Evolutionary conservation across 805 yeast genomes (phyloP).

Genomic region (Starmerella stigmatis): DNA sequence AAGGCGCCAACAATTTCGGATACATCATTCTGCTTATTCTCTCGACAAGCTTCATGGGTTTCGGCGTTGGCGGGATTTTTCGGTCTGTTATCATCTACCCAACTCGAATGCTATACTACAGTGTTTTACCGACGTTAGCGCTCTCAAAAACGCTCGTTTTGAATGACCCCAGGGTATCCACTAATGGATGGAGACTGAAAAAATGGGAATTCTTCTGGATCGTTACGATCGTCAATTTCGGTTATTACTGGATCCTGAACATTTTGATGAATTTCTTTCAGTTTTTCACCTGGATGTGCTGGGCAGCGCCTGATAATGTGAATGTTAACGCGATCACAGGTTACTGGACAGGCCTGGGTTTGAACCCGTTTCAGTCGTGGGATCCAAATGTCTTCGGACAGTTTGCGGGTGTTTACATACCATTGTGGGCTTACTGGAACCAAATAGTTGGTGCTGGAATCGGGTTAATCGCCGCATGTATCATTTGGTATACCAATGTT

Average conservation of each 20-base stretch:
- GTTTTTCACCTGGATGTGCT: constrained; percentile 50
- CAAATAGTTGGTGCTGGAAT: constrained; percentile 19
- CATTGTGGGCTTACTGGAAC: background rate
- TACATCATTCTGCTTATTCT: constrained; percentile 45
- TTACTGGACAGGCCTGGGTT: constrained; percentile 35
- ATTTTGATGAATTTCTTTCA: constrained; percentile 51
- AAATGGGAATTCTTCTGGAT: constrained; percentile 41
- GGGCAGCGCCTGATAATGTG: constrained; percentile 46
- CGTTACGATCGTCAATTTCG: constrained; percentile 36
- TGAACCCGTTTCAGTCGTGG: background rate
- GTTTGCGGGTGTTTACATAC: background rate
- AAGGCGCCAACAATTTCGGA: constrained; percentile 32
- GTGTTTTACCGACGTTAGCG: constrained; percentile 39
- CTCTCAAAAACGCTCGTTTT: constrained; percentile 39
- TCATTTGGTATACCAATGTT: constrained; percentile 38
- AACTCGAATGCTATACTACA: constrained; percentile 44
- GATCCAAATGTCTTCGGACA: background rate
- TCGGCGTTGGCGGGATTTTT: constrained; percentile 56
- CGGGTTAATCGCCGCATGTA: constrained; percentile 27
- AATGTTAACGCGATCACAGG: constrained; percentile 54
- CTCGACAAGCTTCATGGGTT: constrained; percentile 53
- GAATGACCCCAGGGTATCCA: constrained; percentile 16
- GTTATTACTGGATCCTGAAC: constrained; percentile 59
- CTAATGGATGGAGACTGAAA: constrained; percentile 51
- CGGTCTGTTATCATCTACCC: constrained; percentile 50